phyloP scores from a whole-genome alignment of 768 basidiomycete species.

The Tylopilus sp. region DNA sequence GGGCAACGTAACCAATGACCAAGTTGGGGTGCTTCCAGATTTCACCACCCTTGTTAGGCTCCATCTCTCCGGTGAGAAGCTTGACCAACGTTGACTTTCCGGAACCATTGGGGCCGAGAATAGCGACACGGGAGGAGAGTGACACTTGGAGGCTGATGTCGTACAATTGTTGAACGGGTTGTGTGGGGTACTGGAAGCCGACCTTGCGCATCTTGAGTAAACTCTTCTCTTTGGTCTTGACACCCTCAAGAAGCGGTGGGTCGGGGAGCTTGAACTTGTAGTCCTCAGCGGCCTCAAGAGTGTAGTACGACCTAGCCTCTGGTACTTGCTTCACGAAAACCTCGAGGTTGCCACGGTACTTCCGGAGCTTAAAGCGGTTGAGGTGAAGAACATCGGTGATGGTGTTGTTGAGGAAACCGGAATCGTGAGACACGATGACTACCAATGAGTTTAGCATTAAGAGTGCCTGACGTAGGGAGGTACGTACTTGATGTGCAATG shows the following conservation, averaged over 20 bases:
- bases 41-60: slow-evolving; percentile 94
- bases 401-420: slow-evolving; percentile 95
- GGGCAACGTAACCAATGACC: slow-evolving; percentile 98
- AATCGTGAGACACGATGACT: slow-evolving; percentile 99
- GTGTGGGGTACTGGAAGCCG: slow-evolving; percentile 92
- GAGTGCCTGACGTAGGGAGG: background rate
- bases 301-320: slow-evolving; percentile 97
- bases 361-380: slow-evolving; percentile 96
- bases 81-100: slow-evolving; percentile 98
- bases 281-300: slow-evolving; percentile 91
- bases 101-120: slow-evolving; percentile 98
- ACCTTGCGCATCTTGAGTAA: slow-evolving; percentile 97
- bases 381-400: slow-evolving; percentile 97
- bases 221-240: slow-evolving; percentile 99
- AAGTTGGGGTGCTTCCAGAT: slow-evolving; percentile 99
- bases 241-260: slow-evolving; percentile 96
- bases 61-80: slow-evolving; percentile 94
- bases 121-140: slow-evolving; percentile 94
- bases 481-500: slow-evolving; percentile 86
- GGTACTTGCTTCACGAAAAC: slow-evolving; percentile 91
- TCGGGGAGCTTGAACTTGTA: slow-evolving; percentile 98
- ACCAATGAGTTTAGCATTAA: slow-evolving; percentile 1
- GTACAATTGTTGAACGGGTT: slow-evolving; percentile 84
- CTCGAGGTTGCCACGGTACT: slow-evolving; percentile 95
- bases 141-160: slow-evolving; percentile 97